A percentile compares a stretch with the other conserved stretches of the same genome.
These are phyloP conservation scores for Allomyces javanicus DNA, from an alignment of 192 early-diverging fungal genomes.

Conservation along the genomic window DNA sequence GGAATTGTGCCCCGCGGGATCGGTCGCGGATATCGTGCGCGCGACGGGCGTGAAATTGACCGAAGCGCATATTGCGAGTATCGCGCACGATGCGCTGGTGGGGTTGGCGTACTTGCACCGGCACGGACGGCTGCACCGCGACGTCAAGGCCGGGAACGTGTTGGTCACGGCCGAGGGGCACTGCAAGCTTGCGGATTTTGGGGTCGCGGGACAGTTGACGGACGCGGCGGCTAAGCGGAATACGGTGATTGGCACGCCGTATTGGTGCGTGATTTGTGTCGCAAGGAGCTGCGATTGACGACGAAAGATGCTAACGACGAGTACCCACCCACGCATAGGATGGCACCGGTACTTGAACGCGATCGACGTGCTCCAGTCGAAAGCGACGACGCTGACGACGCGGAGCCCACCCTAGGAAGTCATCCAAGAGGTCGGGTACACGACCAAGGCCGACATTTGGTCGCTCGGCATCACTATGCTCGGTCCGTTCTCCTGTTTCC, in stretches of 20 bases:
- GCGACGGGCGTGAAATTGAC: slow-evolving; percentile 18
- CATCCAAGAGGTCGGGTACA: slow-evolving; percentile 42
- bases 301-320: no score
- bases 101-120: slow-evolving; percentile 33
- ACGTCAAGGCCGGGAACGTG: slow-evolving; percentile 61
- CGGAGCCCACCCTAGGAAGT: slow-evolving; percentile 17
- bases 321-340: background rate
- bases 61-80: slow-evolving; percentile 29
- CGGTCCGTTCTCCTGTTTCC: no score
- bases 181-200: slow-evolving; percentile 91
- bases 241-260: slow-evolving; percentile 10
- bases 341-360: background rate
- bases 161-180: slow-evolving; percentile 66
- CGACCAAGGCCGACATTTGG: slow-evolving; percentile 40
- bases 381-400: no score
- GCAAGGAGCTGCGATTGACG: no score
- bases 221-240: slow-evolving; percentile 80
- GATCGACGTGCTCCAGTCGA: no score
- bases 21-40: slow-evolving; percentile 31
- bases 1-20: slow-evolving; percentile 39
- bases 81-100: slow-evolving; percentile 21
- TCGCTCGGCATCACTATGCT: slow-evolving; percentile 29
- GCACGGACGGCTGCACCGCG: slow-evolving; percentile 32
- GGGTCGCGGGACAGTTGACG: slow-evolving; percentile 73
- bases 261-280: slow-evolving; percentile 1